phyloP scores from a whole-genome alignment of 164 flowering plant species.

The Vitis amurensis region DNA sequence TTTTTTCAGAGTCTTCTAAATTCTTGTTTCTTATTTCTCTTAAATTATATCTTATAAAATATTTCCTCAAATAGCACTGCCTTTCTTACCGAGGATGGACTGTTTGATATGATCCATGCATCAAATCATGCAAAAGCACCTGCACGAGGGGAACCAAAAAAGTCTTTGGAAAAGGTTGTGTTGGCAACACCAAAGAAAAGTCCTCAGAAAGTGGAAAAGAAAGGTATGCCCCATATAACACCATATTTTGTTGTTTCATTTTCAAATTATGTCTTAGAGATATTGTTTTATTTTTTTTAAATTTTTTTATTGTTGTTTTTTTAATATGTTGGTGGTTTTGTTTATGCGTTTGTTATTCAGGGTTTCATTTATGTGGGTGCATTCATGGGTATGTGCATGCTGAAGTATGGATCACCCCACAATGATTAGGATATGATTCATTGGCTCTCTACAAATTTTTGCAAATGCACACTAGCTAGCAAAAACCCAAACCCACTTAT shows the following conservation, averaged over 20 bases:
- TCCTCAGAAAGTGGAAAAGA: constrained; percentile 48
- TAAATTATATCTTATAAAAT: not conserved
- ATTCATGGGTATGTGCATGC: too few relatives aligned
- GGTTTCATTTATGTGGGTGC: too few relatives aligned
- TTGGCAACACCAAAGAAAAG: constrained; percentile 41
- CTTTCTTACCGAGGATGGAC: constrained; percentile 88
- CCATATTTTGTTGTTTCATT: not conserved
- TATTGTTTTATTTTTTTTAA: too few relatives aligned
- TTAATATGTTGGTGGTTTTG: too few relatives aligned
- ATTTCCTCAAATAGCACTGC: constrained; percentile 47
- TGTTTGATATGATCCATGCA: constrained; percentile 82
- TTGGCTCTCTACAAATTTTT: too few relatives aligned
- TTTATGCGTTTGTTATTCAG: too few relatives aligned
- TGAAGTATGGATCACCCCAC: too few relatives aligned
- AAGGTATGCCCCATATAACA: constrained; percentile 43
- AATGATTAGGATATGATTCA: too few relatives aligned
- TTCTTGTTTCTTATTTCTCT: not conserved
- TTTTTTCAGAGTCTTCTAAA: not conserved
- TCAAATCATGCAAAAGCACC: constrained; percentile 51
- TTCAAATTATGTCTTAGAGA: not conserved
- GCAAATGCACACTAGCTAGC: too few relatives aligned
- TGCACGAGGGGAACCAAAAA: constrained; percentile 36
- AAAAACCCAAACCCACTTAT: too few relatives aligned
- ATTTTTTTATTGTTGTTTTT: too few relatives aligned
- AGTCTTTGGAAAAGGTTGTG: constrained; percentile 29